Conservation (phyloP, 495 filamentous ascomycete genomes). For the Cetradonia linearis region DNA sequence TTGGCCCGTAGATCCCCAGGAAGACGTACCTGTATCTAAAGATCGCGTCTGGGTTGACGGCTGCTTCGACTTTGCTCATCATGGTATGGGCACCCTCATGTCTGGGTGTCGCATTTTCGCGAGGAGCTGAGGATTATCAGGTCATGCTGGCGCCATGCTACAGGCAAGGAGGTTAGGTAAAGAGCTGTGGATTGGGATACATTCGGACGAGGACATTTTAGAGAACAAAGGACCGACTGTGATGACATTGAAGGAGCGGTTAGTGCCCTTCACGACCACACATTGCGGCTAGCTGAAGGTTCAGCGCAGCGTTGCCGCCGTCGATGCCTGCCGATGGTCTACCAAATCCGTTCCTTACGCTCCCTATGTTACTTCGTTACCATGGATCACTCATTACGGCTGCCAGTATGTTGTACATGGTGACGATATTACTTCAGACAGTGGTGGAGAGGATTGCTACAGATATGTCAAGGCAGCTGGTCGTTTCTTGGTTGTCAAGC, state of each 20-base stretch:
- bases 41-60: constrained; percentile 93
- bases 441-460: constrained; percentile 87
- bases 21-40: constrained; percentile 49
- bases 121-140: constrained; percentile 33
- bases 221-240: constrained; percentile 97
- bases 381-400: constrained; percentile 89
- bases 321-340: constrained; percentile 91
- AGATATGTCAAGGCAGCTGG: constrained; percentile 86
- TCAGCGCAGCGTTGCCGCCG: constrained; percentile 54
- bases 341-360: constrained; percentile 72
- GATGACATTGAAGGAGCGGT: constrained; percentile 88
- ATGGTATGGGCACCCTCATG: constrained; percentile 46
- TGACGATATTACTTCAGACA: constrained; percentile 79
- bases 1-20: constrained; percentile 59
- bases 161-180: constrained; percentile 80
- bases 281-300: constrained; percentile 26
- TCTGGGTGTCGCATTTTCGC: background rate
- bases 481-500: constrained; percentile 85
- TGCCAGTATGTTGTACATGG: constrained; percentile 91
- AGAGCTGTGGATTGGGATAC: constrained; percentile 81
- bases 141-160: constrained; percentile 93
- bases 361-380: constrained; percentile 87
- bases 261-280: constrained; percentile 24
- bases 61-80: constrained; percentile 98
- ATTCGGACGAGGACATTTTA: constrained; percentile 88